phyloP scores from a whole-genome alignment of 2,329 filamentous ascomycete genomes.

The Phialophora chinensis region DNA sequence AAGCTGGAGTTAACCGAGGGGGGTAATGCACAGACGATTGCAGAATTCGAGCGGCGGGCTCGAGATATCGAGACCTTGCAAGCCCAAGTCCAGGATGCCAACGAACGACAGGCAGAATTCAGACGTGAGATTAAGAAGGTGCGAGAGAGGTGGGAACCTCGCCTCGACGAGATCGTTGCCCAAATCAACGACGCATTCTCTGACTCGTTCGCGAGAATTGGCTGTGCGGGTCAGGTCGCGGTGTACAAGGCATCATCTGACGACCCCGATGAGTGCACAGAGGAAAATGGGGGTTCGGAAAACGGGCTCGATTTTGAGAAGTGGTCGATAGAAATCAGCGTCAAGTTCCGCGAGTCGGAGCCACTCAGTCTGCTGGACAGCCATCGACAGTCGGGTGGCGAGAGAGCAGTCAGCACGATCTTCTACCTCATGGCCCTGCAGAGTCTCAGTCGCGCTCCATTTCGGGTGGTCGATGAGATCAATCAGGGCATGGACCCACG shows the following conservation, averaged over 20 bases:
- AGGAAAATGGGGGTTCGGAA: conserved; percentile 35
- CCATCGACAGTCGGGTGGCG: conserved; percentile 93
- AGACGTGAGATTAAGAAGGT: conserved; percentile 67
- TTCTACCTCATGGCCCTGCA: conserved; percentile 99
- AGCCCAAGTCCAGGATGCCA: conserved; percentile 48
- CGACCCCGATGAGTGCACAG: conserved; percentile 41
- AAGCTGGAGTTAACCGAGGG: conserved; percentile 73
- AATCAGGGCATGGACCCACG: conserved; percentile 99
- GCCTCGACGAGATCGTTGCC: conserved; percentile 75
- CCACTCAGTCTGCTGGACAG: conserved; percentile 82
- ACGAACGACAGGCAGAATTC: conserved; percentile 62
- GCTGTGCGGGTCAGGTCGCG: conserved; percentile 87
- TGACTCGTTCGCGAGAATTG: conserved; percentile 92
- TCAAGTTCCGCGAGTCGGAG: conserved; percentile 91
- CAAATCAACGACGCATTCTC: conserved; percentile 90
- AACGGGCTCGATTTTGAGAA: conserved; percentile 83
- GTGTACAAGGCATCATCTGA: conserved; percentile 72
- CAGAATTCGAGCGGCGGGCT: conserved; percentile 74
- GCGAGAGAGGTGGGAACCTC: conserved; percentile 79
- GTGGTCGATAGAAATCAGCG: conserved; percentile 92
- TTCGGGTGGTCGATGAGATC: conserved; percentile 98
- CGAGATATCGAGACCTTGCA: conserved; percentile 70
- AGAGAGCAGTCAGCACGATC: conserved; percentile 94
- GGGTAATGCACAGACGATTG: conserved; percentile 74
- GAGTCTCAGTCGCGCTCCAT: conserved; percentile 88